Evolutionary conservation across 2,329 filamentous ascomycete genomes (phyloP), one percentile per base, ranked within the genome.

Genomic region (Scleromitrula shiraiana): DNA sequence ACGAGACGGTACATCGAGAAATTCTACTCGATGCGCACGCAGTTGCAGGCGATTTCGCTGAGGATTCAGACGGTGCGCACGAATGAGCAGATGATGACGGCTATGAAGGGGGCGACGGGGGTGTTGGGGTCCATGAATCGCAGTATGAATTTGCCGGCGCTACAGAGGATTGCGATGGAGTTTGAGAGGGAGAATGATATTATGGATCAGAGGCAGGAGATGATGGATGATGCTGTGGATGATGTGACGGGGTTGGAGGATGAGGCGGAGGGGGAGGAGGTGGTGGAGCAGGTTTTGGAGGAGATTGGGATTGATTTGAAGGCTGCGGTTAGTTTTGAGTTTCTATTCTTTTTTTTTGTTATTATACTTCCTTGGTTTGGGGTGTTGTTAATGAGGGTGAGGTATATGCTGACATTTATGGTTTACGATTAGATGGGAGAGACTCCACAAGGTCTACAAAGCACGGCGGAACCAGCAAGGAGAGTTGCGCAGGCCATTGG

Each of bases 1-100:
- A 97, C 93, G 53, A 78, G 93, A 68, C 79, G 84, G 80, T 96
- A 96, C 61, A 85, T 98, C 50, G 89, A 96, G 69, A 97, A 97
- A 69, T 98, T 98, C 71, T 97, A 96, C 65, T 84, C 88, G 62
- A 97, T 98, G 91, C 83, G 89, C 58, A 97, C 91, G 56, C 91
- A 97, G 67, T 71, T 98, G 56, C 93, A 98, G 66, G 93, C 95
- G 56, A 95, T 98, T 59, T 95, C 88, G 12, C 71, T 98, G 46
- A 82, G 91, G 37, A 90, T 98, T 63, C 93, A 97, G 88, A 98
- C 93, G 41, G 91, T 97, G 56, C 83, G 93, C 56, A 96, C 90
- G 57, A 98, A 98, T 68, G 93, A 98, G 67, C 91, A 97, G 69
- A 98, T 98, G 93, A 96, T 96, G 90, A 88, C 95, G 68, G 93